phyloP scores from a whole-genome alignment of 2,329 filamentous ascomycete genomes.

The Cucurbitaria berberidis region DNA sequence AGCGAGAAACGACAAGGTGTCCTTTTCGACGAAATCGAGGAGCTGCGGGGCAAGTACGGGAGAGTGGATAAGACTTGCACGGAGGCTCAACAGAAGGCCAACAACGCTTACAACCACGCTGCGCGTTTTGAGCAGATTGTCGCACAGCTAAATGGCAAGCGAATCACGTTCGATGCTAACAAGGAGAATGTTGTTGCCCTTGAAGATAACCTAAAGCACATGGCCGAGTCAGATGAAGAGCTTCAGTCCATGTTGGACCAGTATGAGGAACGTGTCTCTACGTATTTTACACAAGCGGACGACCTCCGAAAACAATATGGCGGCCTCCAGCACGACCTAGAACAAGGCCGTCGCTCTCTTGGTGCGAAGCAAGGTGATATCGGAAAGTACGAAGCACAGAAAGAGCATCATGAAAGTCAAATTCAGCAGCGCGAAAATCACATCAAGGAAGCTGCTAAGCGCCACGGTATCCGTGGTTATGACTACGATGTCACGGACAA shows the following conservation, averaged over 20 bases:
- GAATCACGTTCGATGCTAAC: slow-evolving; percentile 73
- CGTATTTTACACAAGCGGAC: slow-evolving; percentile 69
- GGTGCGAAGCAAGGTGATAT: slow-evolving; percentile 64
- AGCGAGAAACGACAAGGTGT: slow-evolving; percentile 59
- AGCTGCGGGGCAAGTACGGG: slow-evolving; percentile 38
- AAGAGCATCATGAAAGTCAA: slow-evolving; percentile 84
- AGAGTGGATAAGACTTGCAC: slow-evolving; percentile 41
- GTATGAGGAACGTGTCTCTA: slow-evolving; percentile 75
- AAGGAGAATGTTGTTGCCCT: slow-evolving; percentile 74
- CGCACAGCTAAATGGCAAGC: slow-evolving; percentile 76
- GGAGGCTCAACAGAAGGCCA: slow-evolving; percentile 57
- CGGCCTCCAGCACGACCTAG: slow-evolving; percentile 63
- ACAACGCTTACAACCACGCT: slow-evolving; percentile 73
- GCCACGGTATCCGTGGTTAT: slow-evolving; percentile 82
- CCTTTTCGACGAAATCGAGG: slow-evolving; percentile 71
- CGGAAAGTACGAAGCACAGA: slow-evolving; percentile 83
- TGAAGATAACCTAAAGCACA: slow-evolving; percentile 73
- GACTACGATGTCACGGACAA: slow-evolving; percentile 77
- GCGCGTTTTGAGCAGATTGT: slow-evolving; percentile 77
- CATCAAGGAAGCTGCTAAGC: slow-evolving; percentile 77
- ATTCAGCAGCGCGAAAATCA: slow-evolving; percentile 72
- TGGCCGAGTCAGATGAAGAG: slow-evolving; percentile 78
- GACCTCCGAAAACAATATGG: slow-evolving; percentile 68
- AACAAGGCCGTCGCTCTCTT: slow-evolving; percentile 51
- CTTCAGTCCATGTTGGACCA: slow-evolving; percentile 74